Conservation (phyloP, 371 early-diverging fungal genomes). For the Mycotypha africana region DNA sequence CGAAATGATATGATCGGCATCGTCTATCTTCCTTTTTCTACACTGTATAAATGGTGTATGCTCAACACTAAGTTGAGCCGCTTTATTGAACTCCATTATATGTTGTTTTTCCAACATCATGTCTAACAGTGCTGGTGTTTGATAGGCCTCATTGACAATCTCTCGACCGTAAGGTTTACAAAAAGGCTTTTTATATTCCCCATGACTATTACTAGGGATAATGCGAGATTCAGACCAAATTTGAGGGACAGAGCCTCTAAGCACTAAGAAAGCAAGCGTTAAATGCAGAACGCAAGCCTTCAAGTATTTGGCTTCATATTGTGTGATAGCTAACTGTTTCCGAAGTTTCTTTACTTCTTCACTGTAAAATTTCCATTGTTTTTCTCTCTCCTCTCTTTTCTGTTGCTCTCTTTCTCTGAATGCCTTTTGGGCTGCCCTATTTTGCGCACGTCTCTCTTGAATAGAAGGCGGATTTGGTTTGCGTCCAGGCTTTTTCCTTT, state of each 20-base stretch:
- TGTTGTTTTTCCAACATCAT: slow-evolving; percentile 11
- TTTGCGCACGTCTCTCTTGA: slow-evolving; percentile 20
- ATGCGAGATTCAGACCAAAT: slow-evolving; percentile 26
- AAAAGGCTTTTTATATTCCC: slow-evolving; percentile 6
- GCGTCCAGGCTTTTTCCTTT: slow-evolving; percentile 21
- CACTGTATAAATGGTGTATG: background rate
- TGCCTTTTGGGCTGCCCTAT: slow-evolving; percentile 19
- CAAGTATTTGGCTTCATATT: slow-evolving; percentile 35
- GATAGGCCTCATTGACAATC: slow-evolving; percentile 1
- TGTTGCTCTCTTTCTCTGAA: slow-evolving; percentile 21
- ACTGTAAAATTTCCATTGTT: slow-evolving; percentile 12
- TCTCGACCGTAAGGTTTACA: slow-evolving; percentile 1
- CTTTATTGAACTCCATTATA: slow-evolving; percentile 13
- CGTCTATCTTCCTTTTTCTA: background rate
- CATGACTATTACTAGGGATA: slow-evolving; percentile 12
- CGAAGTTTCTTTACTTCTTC: slow-evolving; percentile 19
- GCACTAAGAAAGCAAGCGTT: slow-evolving; percentile 16
- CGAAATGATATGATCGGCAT: background rate
- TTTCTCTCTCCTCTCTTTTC: slow-evolving; percentile 20
- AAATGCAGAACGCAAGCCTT: slow-evolving; percentile 29
- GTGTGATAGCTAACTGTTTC: slow-evolving; percentile 13
- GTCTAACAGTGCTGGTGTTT: slow-evolving; percentile 14
- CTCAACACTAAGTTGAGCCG: too few species aligned
- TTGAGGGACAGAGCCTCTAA: slow-evolving; percentile 31
- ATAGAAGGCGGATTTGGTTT: slow-evolving; percentile 21